A percentile compares a stretch with the other conserved stretches of the same genome.
Evolutionary conservation across 306 rosid genomes (phyloP).

Genomic region (Castanea sativa): DNA sequence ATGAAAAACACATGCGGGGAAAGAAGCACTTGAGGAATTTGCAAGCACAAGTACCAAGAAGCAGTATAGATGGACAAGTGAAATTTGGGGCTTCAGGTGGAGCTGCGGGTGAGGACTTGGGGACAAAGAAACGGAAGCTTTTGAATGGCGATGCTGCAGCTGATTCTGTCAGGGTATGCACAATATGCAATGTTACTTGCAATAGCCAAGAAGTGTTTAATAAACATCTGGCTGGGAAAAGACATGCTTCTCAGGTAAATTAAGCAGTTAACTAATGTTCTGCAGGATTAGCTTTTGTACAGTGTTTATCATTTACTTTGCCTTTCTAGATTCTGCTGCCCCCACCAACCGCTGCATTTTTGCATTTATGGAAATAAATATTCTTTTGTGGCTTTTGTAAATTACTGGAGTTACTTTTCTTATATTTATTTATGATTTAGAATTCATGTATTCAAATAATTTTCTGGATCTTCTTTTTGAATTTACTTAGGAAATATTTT

Average conservation of each 20-base stretch:
- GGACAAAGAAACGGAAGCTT: constrained; percentile 43
- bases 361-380: not conserved
- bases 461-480: not conserved
- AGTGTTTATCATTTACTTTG: not conserved
- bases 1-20: constrained; percentile 43
- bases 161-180: constrained; percentile 48
- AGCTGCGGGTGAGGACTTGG: constrained; percentile 27
- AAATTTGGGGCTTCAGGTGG: constrained; percentile 21
- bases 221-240: constrained; percentile 60
- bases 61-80: constrained; percentile 27
- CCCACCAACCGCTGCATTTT: not conserved
- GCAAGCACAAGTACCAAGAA: constrained; percentile 20
- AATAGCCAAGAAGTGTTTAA: constrained; percentile 50
- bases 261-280: constrained; percentile 16
- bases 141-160: constrained; percentile 25
- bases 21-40: constrained; percentile 49
- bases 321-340: constrained; percentile 1
- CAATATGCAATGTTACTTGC: constrained; percentile 52
- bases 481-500: not conserved
- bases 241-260: constrained; percentile 63
- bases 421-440: not conserved
- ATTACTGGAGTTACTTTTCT: not conserved
- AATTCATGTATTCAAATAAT: not conserved
- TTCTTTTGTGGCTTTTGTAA: not conserved
- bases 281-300: not conserved